These are phyloP conservation scores for Leonotis leonurus DNA, from an alignment of 257 asterid species.

Conservation along the genomic window DNA sequence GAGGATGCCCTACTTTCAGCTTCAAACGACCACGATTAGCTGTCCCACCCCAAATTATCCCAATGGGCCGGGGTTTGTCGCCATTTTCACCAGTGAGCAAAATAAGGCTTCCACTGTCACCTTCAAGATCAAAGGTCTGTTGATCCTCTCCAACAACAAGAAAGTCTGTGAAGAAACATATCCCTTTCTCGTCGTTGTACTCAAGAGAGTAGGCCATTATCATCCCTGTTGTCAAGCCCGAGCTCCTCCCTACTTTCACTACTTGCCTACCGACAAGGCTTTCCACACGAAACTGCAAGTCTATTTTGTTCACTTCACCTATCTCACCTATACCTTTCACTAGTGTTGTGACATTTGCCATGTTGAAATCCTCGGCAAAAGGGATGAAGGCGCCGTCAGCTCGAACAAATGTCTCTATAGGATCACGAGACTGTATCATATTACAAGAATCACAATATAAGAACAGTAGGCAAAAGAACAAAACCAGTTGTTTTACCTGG, in stretches of 20 bases:
- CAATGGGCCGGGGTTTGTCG: slow-evolving; percentile 73
- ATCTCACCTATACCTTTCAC: slow-evolving; percentile 88
- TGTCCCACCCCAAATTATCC: slow-evolving; percentile 98
- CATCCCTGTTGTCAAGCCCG: slow-evolving; percentile 91
- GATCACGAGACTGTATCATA: slow-evolving; percentile 10
- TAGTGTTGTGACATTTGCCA: slow-evolving; percentile 60
- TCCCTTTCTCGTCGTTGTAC: slow-evolving; percentile 90
- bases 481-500: slow-evolving; percentile 55
- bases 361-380: slow-evolving; percentile 80
- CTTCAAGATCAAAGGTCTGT: slow-evolving; percentile 94
- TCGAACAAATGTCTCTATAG: slow-evolving; percentile 86
- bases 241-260: slow-evolving; percentile 93
- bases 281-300: slow-evolving; percentile 71
- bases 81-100: slow-evolving; percentile 51
- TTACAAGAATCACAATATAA: background rate
- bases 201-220: slow-evolving; percentile 90
- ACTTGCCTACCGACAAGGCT: slow-evolving; percentile 84
- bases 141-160: slow-evolving; percentile 96
- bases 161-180: slow-evolving; percentile 87
- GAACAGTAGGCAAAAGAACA: no score
- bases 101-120: slow-evolving; percentile 98
- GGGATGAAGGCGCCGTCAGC: slow-evolving; percentile 98
- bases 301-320: slow-evolving; percentile 64
- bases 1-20: slow-evolving; percentile 78
- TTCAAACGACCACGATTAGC: slow-evolving; percentile 92